Percentiles rank a stretch among this genome's conserved stretches.
Evolutionary conservation across 257 asterid genomes (phyloP).

Genomic region (Ocimum tenuiflorum): DNA sequence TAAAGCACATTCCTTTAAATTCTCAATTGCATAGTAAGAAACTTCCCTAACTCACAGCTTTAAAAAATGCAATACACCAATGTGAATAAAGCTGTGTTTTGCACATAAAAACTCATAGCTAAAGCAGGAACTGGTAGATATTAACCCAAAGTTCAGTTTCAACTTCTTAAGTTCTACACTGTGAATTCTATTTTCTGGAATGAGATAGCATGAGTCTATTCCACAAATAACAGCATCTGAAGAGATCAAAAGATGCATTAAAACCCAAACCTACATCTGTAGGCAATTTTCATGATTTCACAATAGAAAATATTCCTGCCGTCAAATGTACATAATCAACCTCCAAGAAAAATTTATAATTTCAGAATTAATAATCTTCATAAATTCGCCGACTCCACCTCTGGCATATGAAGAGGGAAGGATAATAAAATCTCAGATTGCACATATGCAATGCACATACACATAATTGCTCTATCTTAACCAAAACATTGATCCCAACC

Average conservation of each 20-base stretch:
- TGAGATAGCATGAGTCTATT: no score
- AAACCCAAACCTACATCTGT: background rate
- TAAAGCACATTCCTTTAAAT: background rate
- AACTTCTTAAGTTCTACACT: slow-evolving; percentile 2
- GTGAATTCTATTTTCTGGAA: background rate
- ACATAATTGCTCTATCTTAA: background rate
- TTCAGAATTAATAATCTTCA: no score
- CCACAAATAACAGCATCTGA: no score
- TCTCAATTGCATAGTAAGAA: background rate
- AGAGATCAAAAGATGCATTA: slow-evolving; percentile 6
- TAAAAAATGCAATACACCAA: background rate
- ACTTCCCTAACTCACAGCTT: background rate
- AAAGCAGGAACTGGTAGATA: background rate
- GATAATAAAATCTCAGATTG: background rate
- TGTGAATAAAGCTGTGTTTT: background rate
- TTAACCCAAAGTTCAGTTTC: background rate
- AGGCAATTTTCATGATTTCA: background rate
- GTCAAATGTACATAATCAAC: background rate
- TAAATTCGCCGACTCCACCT: background rate
- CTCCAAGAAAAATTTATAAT: no score
- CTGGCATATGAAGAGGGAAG: background rate
- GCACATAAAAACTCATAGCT: background rate
- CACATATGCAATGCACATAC: background rate
- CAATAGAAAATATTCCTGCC: slow-evolving; percentile 4
- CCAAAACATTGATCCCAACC: slow-evolving; percentile 2